These are phyloP conservation scores for Amanita thiersii DNA, from an alignment of 768 basidiomycete species.

Conservation along the genomic window DNA sequence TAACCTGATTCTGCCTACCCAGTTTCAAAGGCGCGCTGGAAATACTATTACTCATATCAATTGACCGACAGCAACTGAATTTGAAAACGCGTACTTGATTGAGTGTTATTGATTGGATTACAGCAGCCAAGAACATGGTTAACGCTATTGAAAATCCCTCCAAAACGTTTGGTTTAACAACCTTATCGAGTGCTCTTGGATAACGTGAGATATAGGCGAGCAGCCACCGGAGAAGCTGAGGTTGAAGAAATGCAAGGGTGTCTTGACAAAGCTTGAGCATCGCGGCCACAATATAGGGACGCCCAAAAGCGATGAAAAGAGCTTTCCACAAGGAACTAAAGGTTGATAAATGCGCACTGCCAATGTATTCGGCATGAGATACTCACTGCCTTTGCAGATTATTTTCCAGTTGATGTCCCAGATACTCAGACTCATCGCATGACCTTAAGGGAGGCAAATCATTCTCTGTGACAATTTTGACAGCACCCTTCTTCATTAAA, in stretches of 20 bases:
- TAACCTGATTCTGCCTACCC: constrained; percentile 27
- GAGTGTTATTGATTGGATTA: constrained; percentile 70
- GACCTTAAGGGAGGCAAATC: constrained; percentile 74
- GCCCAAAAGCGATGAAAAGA: constrained; percentile 71
- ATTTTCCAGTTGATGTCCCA: constrained; percentile 51
- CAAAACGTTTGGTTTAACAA: constrained; percentile 25
- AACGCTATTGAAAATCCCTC: constrained; percentile 73
- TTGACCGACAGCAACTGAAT: not conserved
- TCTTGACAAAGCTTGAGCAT: constrained; percentile 76
- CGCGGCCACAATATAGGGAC: constrained; percentile 57
- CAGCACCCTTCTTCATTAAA: constrained; percentile 62
- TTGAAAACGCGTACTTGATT: constrained; percentile 51
- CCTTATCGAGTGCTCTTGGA: constrained; percentile 33
- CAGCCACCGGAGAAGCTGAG: constrained; percentile 74
- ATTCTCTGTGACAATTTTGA: constrained; percentile 67
- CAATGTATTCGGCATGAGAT: not conserved
- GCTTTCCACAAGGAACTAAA: constrained; percentile 66
- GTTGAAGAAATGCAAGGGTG: constrained; percentile 74
- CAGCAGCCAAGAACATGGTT: constrained; percentile 74
- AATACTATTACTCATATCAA: constrained; percentile 47
- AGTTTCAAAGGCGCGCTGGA: constrained; percentile 74
- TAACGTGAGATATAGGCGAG: constrained; percentile 79
- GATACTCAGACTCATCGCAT: constrained; percentile 59
- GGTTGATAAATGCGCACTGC: not conserved
- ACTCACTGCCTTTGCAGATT: constrained; percentile 60